Conservation (phyloP, 179 eudicot species). For the Carnegiea gigantea region DNA sequence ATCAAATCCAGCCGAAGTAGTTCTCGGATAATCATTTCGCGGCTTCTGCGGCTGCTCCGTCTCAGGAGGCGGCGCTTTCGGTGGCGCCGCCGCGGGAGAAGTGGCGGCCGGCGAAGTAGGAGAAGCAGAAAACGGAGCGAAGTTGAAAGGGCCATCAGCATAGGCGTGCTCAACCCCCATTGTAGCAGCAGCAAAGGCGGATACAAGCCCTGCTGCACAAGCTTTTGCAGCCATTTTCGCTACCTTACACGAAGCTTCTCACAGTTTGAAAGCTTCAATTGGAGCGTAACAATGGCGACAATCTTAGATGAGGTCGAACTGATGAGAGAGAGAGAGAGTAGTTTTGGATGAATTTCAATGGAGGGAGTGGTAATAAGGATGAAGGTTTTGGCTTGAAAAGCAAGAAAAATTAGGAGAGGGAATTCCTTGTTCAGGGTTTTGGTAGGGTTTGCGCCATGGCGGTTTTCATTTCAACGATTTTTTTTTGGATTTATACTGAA, state of each 20-base stretch:
- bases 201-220: slow-evolving; percentile 49
- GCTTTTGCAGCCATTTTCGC: slow-evolving; percentile 36
- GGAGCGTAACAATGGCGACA: not conserved
- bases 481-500: slow-evolving; percentile 5
- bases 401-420: slow-evolving; percentile 24
- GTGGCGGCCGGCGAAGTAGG: slow-evolving; percentile 30
- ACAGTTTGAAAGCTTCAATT: not conserved
- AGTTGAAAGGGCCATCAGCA: slow-evolving; percentile 56
- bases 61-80: slow-evolving; percentile 24
- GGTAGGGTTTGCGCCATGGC: slow-evolving; percentile 34
- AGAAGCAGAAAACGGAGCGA: slow-evolving; percentile 35
- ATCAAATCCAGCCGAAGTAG: slow-evolving; percentile 73
- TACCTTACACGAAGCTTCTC: not conserved
- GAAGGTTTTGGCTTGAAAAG: slow-evolving; percentile 31
- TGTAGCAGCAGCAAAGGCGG: slow-evolving; percentile 54
- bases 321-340: not conserved
- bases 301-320: not conserved
- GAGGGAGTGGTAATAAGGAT: not conserved
- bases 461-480: not conserved
- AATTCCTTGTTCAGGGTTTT: slow-evolving; percentile 24
- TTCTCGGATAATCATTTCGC: slow-evolving; percentile 65
- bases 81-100: slow-evolving; percentile 21
- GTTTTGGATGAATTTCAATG: not conserved
- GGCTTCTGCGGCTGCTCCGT: slow-evolving; percentile 41
- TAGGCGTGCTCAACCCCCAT: slow-evolving; percentile 40